phyloP scores from a whole-genome alignment of 2,329 filamentous ascomycete genomes.

The Colletotrichum sublineola region DNA sequence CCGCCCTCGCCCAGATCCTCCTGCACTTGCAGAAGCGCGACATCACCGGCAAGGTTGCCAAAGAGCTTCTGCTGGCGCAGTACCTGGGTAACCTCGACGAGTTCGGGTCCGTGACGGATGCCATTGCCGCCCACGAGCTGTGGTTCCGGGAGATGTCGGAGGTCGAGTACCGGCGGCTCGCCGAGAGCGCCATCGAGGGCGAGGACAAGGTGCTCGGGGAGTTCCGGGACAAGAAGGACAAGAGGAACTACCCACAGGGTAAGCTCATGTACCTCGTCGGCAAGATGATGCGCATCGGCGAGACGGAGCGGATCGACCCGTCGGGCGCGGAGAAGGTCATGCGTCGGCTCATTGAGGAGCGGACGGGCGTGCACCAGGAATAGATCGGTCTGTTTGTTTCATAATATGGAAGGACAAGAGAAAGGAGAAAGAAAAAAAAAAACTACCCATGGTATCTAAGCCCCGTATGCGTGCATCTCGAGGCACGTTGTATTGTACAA shows the following conservation, averaged over 20 bases:
- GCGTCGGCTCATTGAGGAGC: slow-evolving; percentile 49
- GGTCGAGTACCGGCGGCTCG: slow-evolving; percentile 63
- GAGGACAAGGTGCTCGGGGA: slow-evolving; percentile 62
- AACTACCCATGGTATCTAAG: slow-evolving; percentile 1
- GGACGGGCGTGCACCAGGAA: slow-evolving; percentile 1
- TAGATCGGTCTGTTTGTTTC: not conserved
- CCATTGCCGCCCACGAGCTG: slow-evolving; percentile 61
- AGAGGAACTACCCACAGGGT: slow-evolving; percentile 63
- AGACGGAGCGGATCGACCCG: slow-evolving; percentile 68
- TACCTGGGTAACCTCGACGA: slow-evolving; percentile 62
- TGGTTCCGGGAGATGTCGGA: slow-evolving; percentile 67
- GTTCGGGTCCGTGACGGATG: slow-evolving; percentile 54
- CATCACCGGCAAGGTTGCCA: slow-evolving; percentile 70
- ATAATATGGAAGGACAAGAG: too few relatives aligned
- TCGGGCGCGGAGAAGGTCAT: slow-evolving; percentile 63
- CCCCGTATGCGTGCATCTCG: slow-evolving; percentile 7
- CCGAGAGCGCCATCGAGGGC: slow-evolving; percentile 57
- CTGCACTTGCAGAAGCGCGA: slow-evolving; percentile 60
- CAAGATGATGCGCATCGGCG: slow-evolving; percentile 68
- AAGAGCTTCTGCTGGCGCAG: slow-evolving; percentile 68
- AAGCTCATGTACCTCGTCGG: slow-evolving; percentile 73
- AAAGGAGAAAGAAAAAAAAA: not conserved
- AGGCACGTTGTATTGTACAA: slow-evolving; percentile 33
- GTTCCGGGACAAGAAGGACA: slow-evolving; percentile 59
- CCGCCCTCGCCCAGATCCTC: slow-evolving; percentile 65